Conservation (phyloP, 495 filamentous ascomycete genomes). For the Daldinia childiae region DNA sequence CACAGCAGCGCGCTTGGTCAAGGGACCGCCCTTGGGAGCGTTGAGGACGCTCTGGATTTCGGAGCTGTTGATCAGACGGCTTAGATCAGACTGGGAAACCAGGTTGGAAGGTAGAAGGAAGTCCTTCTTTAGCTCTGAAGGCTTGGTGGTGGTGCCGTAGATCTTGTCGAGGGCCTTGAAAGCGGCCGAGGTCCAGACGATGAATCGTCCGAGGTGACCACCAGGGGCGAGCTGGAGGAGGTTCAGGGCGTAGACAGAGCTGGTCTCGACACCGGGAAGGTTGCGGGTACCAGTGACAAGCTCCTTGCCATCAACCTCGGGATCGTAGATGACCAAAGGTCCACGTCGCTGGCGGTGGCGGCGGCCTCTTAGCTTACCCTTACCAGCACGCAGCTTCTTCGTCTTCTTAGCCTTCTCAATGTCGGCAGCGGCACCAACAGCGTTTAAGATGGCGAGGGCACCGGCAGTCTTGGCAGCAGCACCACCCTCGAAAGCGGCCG, state of each 20-base stretch:
- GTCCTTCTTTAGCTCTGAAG: constrained; percentile 94
- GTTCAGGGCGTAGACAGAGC: constrained; percentile 92
- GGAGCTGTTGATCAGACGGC: constrained; percentile 97
- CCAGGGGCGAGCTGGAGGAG: constrained; percentile 98
- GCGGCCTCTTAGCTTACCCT: constrained; percentile 95
- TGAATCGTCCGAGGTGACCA: constrained; percentile 98
- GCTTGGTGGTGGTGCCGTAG: constrained; percentile 88
- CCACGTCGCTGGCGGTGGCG: constrained; percentile 97
- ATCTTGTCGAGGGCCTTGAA: constrained; percentile 95
- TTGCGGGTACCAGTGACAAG: constrained; percentile 95
- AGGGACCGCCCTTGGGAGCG: constrained; percentile 85
- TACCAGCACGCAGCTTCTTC: constrained; percentile 93
- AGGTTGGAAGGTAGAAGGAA: constrained; percentile 91
- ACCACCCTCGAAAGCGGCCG: constrained; percentile 79
- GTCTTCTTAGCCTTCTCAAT: constrained; percentile 93
- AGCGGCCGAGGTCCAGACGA: constrained; percentile 97
- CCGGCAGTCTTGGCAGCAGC: constrained; percentile 87
- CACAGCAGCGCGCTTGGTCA: constrained; percentile 87
- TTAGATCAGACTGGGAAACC: constrained; percentile 89
- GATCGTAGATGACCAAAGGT: constrained; percentile 95
- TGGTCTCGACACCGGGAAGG: constrained; percentile 97
- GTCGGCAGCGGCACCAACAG: constrained; percentile 88
- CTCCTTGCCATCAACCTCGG: constrained; percentile 90
- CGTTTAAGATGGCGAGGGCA: constrained; percentile 85
- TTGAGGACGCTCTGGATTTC: constrained; percentile 95